Evolutionary conservation across 2,329 filamentous ascomycete genomes (phyloP).

Genomic region (Hymenoscyphus salicellus): DNA sequence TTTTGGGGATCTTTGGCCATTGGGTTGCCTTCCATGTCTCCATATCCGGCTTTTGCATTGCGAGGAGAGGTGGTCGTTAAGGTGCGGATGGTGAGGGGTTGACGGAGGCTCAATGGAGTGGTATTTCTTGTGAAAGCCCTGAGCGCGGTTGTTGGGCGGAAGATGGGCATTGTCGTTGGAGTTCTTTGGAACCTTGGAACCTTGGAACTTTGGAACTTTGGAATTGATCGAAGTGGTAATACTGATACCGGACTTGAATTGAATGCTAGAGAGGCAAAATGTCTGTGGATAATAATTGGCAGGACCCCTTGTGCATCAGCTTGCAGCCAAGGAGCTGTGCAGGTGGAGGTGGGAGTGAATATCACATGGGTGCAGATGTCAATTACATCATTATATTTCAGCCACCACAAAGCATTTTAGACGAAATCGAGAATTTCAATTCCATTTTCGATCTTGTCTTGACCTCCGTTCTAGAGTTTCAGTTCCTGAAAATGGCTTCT

Average conservation of each 20-base stretch:
- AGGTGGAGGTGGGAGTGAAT: background rate
- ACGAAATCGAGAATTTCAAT: no score
- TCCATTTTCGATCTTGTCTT: background rate
- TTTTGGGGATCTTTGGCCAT: conserved; percentile 38
- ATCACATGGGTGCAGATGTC: background rate
- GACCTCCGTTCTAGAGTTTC: background rate
- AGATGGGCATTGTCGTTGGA: conserved; percentile 22
- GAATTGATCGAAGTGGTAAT: no score
- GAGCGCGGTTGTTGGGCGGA: conserved; percentile 19
- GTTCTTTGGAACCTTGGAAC: background rate
- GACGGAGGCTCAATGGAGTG: conserved; percentile 9
- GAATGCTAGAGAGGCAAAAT: background rate
- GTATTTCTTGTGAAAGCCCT: conserved; percentile 18
- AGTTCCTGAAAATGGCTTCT: background rate
- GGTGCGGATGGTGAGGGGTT: conserved; percentile 16
- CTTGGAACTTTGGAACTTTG: no score
- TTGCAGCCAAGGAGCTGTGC: background rate
- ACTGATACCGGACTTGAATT: no score
- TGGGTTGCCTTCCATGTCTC: conserved; percentile 42
- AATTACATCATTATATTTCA: conserved; percentile 4
- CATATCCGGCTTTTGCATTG: conserved; percentile 38
- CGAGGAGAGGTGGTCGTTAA: conserved; percentile 21
- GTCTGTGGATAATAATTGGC: background rate
- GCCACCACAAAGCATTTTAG: background rate
- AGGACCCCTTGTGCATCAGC: background rate